Base-by-base conservation (phyloP, 768 basidiomycete species). In the Hygrocybe coccinea region DNA sequence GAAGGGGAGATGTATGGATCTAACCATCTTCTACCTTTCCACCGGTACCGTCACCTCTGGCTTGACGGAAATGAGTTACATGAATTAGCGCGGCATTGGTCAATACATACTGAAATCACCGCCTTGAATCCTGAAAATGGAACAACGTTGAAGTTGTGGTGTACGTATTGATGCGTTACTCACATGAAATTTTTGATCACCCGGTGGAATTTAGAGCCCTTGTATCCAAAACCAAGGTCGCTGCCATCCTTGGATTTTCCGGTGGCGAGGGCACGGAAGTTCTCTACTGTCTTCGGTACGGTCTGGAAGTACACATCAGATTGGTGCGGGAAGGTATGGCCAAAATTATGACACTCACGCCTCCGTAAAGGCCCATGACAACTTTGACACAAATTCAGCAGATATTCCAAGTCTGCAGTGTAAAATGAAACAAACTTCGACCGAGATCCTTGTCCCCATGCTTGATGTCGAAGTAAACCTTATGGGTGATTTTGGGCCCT, bases 201-300 rank as follows among this genome's bases (percentile, higher is more conserved):
- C 67, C 95, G 88, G 75, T 99, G 95, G 84, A 99, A 99, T 62
- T 86, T 86, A 57, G 92, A 94, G 43, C 91, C 94, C 72, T 95
- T 88, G 81, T 93, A 99, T 9, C 95, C 94, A 66, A 79, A 95
- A 15, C 86, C 92, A 47, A 89, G 81, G 15, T 83, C 82, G 52
- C 79, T 78, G 57, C 89, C 90, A 56, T 89, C 83, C 74, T 87
- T 91, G 63, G 80, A 83, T 64, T 84, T 77, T 56, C 95, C 91
- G 36, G 92, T 91, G 11, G 90, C 77, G 62, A 99, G 80, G 47
- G 93, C 91, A 55, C 93, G 87, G 84, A 98, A 98, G 82, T 98
- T 98, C 80, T 94, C 95, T 22, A 78, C 94, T 33, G 95, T 97
- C 75, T 95, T 95, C 53, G 95, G 95, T 45, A 97, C 94, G 45